These are phyloP conservation scores for Malania oleifera DNA, from an alignment of 164 flowering plant genomes.

Conservation along the genomic window DNA sequence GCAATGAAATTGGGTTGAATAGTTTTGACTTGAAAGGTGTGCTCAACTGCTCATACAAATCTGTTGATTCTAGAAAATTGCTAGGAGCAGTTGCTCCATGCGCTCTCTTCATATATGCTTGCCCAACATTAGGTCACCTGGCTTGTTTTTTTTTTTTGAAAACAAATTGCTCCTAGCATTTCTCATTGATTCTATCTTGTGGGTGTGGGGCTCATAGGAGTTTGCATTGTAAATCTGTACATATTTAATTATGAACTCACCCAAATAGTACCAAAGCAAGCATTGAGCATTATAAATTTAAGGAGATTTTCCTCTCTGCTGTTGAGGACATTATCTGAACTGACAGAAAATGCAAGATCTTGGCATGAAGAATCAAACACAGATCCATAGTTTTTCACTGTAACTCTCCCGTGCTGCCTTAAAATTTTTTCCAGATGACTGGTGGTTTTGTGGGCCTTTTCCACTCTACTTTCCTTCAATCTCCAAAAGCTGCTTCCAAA, in stretches of 20 bases:
- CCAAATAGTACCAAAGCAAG: slow-evolving; percentile 43
- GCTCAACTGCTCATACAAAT: neutral
- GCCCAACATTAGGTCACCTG: too few species aligned
- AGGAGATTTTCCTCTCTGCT: slow-evolving; percentile 48
- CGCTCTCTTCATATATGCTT: too few species aligned
- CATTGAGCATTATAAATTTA: slow-evolving; percentile 41
- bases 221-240: neutral
- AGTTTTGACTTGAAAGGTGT: too few species aligned
- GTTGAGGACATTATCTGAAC: slow-evolving; percentile 35
- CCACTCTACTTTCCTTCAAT: slow-evolving; percentile 12
- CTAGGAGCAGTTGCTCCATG: too few species aligned
- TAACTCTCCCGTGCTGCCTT: slow-evolving; percentile 45
- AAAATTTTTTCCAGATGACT: slow-evolving; percentile 40
- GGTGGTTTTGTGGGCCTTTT: slow-evolving; percentile 13
- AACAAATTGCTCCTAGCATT: too few species aligned
- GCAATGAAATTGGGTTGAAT: too few species aligned
- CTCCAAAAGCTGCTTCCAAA: slow-evolving; percentile 18
- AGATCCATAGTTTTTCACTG: slow-evolving; percentile 49
- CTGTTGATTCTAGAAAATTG: too few species aligned
- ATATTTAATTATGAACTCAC: slow-evolving; percentile 34
- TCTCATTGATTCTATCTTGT: neutral
- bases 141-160: too few species aligned
- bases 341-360: slow-evolving; percentile 39
- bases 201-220: neutral
- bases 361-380: slow-evolving; percentile 38